Percentiles rank a stretch among this genome's conserved stretches.
These are phyloP conservation scores for Komagataella pseudopastoris DNA, from an alignment of 805 yeast genomes.

Conservation along the genomic window DNA sequence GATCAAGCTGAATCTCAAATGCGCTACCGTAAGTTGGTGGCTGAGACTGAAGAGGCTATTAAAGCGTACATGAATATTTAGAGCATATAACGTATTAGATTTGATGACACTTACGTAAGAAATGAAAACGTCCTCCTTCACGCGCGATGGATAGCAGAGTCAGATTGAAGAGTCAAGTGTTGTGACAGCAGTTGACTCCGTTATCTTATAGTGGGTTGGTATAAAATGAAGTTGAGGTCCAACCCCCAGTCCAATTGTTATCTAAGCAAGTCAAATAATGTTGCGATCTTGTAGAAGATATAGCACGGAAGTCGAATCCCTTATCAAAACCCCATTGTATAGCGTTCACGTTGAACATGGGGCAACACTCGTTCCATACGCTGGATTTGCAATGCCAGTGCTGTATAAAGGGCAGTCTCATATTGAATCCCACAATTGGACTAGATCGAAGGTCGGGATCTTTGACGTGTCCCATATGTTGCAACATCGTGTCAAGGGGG, in stretches of 20 bases:
- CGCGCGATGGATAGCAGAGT: background rate
- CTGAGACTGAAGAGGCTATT: conserved; percentile 24
- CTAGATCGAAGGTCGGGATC: conserved; percentile 73
- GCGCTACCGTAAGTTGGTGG: conserved; percentile 61
- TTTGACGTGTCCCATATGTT: conserved; percentile 98
- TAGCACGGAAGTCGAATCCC: conserved; percentile 5
- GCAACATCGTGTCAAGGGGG: conserved; percentile 71
- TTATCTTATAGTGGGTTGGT: background rate
- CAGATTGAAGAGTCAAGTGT: background rate
- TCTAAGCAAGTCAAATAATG: background rate
- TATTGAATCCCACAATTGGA: conserved; percentile 92
- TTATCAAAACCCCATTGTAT: conserved; percentile 62
- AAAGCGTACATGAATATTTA: conserved; percentile 13
- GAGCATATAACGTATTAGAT: background rate
- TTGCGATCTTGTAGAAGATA: background rate
- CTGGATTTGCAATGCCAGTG: conserved; percentile 95
- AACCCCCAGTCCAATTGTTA: background rate
- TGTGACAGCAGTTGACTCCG: background rate
- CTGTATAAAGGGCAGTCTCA: conserved; percentile 76
- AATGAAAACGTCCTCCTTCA: background rate
- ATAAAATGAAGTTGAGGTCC: background rate
- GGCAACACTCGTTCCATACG: conserved; percentile 91
- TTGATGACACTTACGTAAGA: background rate
- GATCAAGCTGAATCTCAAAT: conserved; percentile 81
- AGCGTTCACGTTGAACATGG: conserved; percentile 67